These are phyloP conservation scores for Paraglomus brasilianum DNA, from an alignment of 192 early-diverging fungal species.

Conservation along the genomic window DNA sequence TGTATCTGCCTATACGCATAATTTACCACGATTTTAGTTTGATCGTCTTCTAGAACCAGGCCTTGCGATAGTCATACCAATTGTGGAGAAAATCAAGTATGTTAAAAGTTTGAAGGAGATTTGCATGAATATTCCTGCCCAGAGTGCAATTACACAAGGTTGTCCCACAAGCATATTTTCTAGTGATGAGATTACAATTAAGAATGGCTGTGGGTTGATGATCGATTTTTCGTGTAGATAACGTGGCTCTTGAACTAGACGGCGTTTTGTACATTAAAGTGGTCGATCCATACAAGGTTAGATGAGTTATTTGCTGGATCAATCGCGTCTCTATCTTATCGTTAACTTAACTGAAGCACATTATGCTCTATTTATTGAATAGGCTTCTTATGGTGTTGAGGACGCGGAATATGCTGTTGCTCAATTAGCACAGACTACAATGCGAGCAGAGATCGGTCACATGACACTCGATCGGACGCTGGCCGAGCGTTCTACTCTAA, in stretches of 20 bases:
- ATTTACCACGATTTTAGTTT: constrained; percentile 43
- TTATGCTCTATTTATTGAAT: constrained; percentile 6
- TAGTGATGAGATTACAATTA: too few species aligned
- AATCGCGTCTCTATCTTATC: neutral
- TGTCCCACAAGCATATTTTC: constrained; percentile 9
- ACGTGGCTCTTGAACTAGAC: constrained; percentile 94
- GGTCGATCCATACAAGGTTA: constrained; percentile 84
- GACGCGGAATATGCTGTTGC: constrained; percentile 93
- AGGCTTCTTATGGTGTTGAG: constrained; percentile 91
- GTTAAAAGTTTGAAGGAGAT: constrained; percentile 95
- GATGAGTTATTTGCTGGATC: neutral
- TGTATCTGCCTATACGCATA: neutral
- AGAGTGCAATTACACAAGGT: constrained; percentile 88
- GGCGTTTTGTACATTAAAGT: constrained; percentile 96
- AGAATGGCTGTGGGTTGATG: too few species aligned
- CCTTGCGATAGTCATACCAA: constrained; percentile 83
- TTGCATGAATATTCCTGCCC: constrained; percentile 88
- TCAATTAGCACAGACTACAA: constrained; percentile 98
- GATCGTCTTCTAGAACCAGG: constrained; percentile 86
- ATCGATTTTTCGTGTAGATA: constrained; percentile 58
- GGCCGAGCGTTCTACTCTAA: constrained; percentile 89
- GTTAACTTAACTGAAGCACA: neutral
- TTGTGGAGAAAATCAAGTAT: constrained; percentile 87
- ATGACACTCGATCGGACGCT: constrained; percentile 95
- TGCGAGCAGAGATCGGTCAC: constrained; percentile 99